Base-by-base conservation (phyloP, 2,329 filamentous ascomycete genomes). In the Grosmannia serpens region DNA sequence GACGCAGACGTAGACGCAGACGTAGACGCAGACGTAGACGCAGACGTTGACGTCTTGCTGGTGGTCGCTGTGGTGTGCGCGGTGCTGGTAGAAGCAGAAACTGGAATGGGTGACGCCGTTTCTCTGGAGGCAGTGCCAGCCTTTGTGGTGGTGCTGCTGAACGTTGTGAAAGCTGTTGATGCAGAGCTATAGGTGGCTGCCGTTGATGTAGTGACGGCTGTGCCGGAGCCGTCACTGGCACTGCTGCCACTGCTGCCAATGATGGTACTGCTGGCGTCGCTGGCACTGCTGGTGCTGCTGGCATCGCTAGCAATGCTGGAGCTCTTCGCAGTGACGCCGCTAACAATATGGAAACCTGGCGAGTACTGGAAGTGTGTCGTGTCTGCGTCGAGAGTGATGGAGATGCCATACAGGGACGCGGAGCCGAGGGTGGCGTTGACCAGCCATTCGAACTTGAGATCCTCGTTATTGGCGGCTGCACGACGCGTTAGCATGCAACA, bases 291-390 rank as follows among this genome's bases (percentile, higher is more conserved):
- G n/a, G n/a, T 26, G 26, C 29, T 24, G 31, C 20, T 41, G 35
- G 53, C 2, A 20, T 33, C 35, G 50, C n/a, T 44, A 52, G 13
- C 5, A 24, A 31, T 35, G 27, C 13, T 22, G 56, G n/a, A 27
- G 26, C 27, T 29, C 15, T 9, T 35, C 38, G 17, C 33, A 29
- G 27, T 41, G 4, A 10, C 35, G 11, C 61, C 66, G 44, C 68
- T 71, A 58, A 68, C 67, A 65, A 83, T 81, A 65, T 73, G 65
- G 74, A 86, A 86, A 62, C 80, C 80, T 72, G 77, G 77, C 59
- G 80, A 82, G 76, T 78, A 85, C 76, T 85, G 82, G 76, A 80
- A 83, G 67, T 76, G 70, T 4, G 51, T 62, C 27, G 71, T 58
- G 70, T 81, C 66, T 63, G 68, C 69, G 62, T 79, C 75, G 49